Percentiles rank a stretch among this genome's conserved stretches.
Conservation (phyloP, 768 basidiomycete species). For the Chalciporus sphaerocephalus region DNA sequence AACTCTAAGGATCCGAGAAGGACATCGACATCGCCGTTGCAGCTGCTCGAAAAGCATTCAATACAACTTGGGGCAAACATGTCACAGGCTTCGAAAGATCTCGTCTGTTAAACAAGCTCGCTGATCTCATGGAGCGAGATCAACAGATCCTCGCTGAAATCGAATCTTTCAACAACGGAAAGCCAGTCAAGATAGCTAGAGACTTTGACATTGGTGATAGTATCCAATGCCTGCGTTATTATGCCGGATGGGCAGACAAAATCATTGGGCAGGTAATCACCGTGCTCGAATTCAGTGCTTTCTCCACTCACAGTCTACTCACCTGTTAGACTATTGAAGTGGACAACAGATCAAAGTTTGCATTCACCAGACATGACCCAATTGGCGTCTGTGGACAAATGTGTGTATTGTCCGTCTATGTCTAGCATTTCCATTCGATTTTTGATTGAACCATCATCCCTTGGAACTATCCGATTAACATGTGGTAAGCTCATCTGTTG, state of each 20-base stretch:
- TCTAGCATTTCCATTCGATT: constrained; percentile 9
- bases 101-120: constrained; percentile 76
- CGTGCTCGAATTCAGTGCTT: constrained; percentile 2
- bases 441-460: constrained; percentile 56
- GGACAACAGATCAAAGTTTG: constrained; percentile 74
- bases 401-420: constrained; percentile 36
- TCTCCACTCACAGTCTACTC: constrained; percentile 6
- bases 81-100: constrained; percentile 81
- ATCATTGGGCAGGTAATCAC: constrained; percentile 72
- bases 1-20: constrained; percentile 50
- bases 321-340: constrained; percentile 64
- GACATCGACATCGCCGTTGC: constrained; percentile 84
- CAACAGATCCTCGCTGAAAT: constrained; percentile 77
- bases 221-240: constrained; percentile 79
- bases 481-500: constrained; percentile 51
- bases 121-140: constrained; percentile 86
- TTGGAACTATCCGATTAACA: constrained; percentile 90
- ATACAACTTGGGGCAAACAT: constrained; percentile 86
- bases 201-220: constrained; percentile 80
- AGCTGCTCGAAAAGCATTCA: constrained; percentile 78
- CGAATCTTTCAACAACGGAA: constrained; percentile 87
- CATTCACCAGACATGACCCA: constrained; percentile 84
- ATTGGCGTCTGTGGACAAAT: constrained; percentile 95
- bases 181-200: constrained; percentile 68
- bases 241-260: constrained; percentile 96